These are phyloP conservation scores for Suillus bovinus DNA, from an alignment of 768 basidiomycete genomes.

Conservation along the genomic window DNA sequence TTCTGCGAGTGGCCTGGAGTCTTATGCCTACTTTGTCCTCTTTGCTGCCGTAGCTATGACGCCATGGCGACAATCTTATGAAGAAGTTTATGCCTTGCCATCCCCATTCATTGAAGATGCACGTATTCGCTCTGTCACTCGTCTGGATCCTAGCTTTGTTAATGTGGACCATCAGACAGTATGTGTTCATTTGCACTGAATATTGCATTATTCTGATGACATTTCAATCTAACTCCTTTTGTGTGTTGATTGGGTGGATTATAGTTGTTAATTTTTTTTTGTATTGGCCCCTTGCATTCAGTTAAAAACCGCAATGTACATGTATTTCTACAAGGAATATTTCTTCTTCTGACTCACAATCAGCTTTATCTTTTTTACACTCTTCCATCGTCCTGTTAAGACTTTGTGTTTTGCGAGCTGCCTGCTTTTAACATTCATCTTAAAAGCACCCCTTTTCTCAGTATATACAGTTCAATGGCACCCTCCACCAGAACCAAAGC, in stretches of 20 bases:
- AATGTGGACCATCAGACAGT: background rate
- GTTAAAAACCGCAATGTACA: background rate
- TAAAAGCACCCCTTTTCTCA: background rate
- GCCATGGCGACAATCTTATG: too few relatives aligned
- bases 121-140: too few relatives aligned
- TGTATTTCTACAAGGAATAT: background rate
- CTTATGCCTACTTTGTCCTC: conserved; percentile 51
- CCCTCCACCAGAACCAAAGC: background rate
- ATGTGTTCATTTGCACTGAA: background rate
- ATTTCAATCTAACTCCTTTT: background rate
- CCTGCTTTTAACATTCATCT: background rate
- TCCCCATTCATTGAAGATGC: too few relatives aligned
- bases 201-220: background rate
- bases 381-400: background rate
- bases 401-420: background rate
- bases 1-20: conserved; percentile 70
- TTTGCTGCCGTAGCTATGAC: too few relatives aligned
- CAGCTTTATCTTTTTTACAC: background rate
- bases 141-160: background rate
- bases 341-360: background rate
- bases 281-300: background rate
- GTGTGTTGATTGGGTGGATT: background rate
- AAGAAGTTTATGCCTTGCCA: too few relatives aligned
- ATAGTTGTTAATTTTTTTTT: too few relatives aligned
- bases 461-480: background rate